A percentile compares a stretch with the other conserved stretches of the same genome.
These are phyloP conservation scores for Tagetes erecta DNA, from an alignment of 129 eudicot species.

Conservation along the genomic window DNA sequence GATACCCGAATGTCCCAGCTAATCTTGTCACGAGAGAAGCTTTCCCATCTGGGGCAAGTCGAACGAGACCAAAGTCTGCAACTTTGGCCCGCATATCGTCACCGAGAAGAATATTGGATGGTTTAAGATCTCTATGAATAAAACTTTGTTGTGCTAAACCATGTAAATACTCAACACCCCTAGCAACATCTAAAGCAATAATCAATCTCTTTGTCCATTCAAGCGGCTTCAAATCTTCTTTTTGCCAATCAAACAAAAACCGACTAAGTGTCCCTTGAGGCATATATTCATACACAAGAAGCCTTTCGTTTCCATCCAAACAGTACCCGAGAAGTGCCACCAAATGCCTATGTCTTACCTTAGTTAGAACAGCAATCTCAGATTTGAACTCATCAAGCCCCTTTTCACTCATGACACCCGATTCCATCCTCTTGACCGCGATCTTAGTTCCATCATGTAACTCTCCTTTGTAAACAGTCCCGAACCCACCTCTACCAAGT, in stretches of 20 bases:
- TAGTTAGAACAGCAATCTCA: conserved; percentile 88
- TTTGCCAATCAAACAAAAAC: conserved; percentile 71
- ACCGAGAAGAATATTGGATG: conserved; percentile 92
- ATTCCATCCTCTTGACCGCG: conserved; percentile 93
- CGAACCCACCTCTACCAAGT: conserved; percentile 93
- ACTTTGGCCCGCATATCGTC: conserved; percentile 98
- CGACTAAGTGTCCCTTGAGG: conserved; percentile 92
- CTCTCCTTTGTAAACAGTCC: conserved; percentile 90
- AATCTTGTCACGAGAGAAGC: conserved; percentile 70
- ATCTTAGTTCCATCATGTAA: conserved; percentile 87
- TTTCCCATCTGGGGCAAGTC: conserved; percentile 91
- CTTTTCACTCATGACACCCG: conserved; percentile 79
- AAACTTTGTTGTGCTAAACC: conserved; percentile 90
- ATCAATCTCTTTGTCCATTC: conserved; percentile 76
- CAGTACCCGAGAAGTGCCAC: conserved; percentile 88
- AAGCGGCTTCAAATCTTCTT: conserved; percentile 75
- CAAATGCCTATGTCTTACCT: conserved; percentile 87
- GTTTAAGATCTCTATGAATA: conserved; percentile 90
- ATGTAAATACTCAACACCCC: conserved; percentile 91
- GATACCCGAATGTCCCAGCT: conserved; percentile 96
- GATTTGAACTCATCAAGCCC: conserved; percentile 87
- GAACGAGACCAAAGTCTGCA: conserved; percentile 92
- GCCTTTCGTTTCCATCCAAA: conserved; percentile 78
- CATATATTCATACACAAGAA: conserved; percentile 91
- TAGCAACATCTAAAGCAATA: conserved; percentile 86